phyloP scores from a whole-genome alignment of 257 asterid species.

The Oldenlandia corymbosa region DNA sequence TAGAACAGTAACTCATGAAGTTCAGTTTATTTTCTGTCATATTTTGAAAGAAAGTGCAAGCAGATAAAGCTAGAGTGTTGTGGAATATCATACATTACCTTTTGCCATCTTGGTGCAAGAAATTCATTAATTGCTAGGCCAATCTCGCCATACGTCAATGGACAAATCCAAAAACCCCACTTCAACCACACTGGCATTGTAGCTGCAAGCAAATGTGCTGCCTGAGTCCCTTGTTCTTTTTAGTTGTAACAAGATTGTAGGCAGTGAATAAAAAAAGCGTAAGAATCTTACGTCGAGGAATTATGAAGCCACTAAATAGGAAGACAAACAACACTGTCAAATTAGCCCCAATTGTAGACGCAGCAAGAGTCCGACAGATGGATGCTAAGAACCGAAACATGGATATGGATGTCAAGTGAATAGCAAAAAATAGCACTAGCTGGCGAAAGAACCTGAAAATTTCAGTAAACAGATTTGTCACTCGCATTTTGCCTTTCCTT shows the following conservation, averaged over 20 bases:
- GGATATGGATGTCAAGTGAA: conserved; percentile 54
- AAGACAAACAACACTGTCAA: conserved; percentile 32
- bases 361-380: conserved; percentile 39
- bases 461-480: not conserved
- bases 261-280: not conserved
- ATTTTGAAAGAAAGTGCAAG: not conserved
- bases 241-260: not conserved
- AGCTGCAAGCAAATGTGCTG: conserved; percentile 32
- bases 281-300: conserved; percentile 48
- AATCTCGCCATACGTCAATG: conserved; percentile 58
- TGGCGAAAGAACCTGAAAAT: conserved; percentile 52
- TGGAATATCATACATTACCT: conserved; percentile 26
- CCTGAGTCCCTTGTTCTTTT: not conserved
- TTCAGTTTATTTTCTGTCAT: no score
- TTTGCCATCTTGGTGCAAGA: conserved; percentile 62
- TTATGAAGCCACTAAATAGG: conserved; percentile 54
- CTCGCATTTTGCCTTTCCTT: not conserved
- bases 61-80: not conserved
- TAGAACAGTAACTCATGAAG: no score
- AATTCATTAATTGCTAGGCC: conserved; percentile 59
- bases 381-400: conserved; percentile 65
- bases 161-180: conserved; percentile 73
- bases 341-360: conserved; percentile 42
- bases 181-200: conserved; percentile 61
- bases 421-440: conserved; percentile 36